Conservation (phyloP, 1,284 basidiomycete genomes). For the Moesziomyces aphidis region DNA sequence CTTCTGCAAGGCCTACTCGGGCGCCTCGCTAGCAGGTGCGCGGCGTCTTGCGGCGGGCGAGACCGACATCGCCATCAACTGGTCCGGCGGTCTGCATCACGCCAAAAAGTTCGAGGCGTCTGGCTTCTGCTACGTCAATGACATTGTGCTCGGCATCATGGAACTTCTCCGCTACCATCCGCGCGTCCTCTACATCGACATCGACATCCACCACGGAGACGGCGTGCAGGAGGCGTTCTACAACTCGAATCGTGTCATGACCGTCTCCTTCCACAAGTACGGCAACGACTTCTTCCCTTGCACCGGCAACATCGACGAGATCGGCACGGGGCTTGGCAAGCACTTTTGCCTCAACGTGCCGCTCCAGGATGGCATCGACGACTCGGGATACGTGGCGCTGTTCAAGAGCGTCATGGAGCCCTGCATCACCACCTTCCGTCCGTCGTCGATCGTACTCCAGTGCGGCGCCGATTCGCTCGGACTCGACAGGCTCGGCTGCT, state of each 20-base stretch:
- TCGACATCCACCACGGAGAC: constrained; percentile 97
- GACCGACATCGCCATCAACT: constrained; percentile 96
- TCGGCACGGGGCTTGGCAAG: constrained; percentile 75
- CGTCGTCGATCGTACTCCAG: constrained; percentile 91
- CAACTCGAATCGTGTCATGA: constrained; percentile 96
- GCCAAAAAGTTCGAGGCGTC: constrained; percentile 97
- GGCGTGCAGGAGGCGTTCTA: constrained; percentile 99
- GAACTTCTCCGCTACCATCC: constrained; percentile 73
- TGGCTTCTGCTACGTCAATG: constrained; percentile 98
- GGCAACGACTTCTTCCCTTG: constrained; percentile 90
- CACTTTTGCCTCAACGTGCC: constrained; percentile 97
- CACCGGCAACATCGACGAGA: constrained; percentile 65
- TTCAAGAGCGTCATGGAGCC: constrained; percentile 98
- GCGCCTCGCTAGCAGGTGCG: constrained; percentile 80
- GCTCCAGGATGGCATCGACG: constrained; percentile 94
- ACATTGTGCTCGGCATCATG: constrained; percentile 70
- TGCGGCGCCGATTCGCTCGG: constrained; percentile 97
- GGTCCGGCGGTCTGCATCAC: constrained; percentile 97
- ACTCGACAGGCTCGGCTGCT: constrained; percentile 92
- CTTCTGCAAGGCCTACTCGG: constrained; percentile 65
- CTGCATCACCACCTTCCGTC: constrained; percentile 87
- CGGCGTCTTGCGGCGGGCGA: constrained; percentile 72
- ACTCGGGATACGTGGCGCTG: constrained; percentile 92
- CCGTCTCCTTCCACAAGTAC: constrained; percentile 99
- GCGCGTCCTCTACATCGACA: constrained; percentile 95